A percentile compares a stretch with the other conserved stretches of the same genome.
phyloP scores from a whole-genome alignment of 139 green algal genomes.

The Closterium sp. region DNA sequence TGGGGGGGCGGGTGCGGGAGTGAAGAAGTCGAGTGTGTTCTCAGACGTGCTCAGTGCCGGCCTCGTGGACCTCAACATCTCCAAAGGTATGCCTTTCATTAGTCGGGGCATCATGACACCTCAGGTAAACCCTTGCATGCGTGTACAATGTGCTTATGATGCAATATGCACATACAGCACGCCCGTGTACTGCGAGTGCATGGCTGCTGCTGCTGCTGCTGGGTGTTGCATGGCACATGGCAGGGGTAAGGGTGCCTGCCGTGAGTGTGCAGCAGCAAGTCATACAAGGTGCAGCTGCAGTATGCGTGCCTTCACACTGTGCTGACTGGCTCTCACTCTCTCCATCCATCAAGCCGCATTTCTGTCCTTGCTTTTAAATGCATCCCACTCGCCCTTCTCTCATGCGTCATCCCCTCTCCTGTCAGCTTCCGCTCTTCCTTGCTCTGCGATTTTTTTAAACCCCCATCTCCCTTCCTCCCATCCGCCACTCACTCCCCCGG shows the following conservation, averaged over 20 bases:
- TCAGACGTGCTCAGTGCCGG: neutral
- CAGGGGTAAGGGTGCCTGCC: too few relatives aligned
- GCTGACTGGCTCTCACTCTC: too few relatives aligned
- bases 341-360: too few relatives aligned
- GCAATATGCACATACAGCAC: neutral
- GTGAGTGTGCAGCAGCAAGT: too few relatives aligned
- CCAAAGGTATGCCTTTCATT: neutral
- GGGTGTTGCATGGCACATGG: too few relatives aligned
- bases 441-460: neutral
- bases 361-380: too few relatives aligned
- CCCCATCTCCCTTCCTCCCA: neutral
- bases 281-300: too few relatives aligned
- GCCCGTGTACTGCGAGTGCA: neutral
- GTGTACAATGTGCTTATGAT: too few relatives aligned
- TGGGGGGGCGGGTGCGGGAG: neutral
- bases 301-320: too few relatives aligned
- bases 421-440: neutral
- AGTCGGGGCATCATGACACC: too few relatives aligned
- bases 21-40: neutral
- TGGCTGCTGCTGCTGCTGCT: neutral
- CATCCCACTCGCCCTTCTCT: too few relatives aligned
- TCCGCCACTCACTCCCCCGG: neutral
- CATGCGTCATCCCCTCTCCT: neutral
- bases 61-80: neutral
- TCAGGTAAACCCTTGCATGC: too few relatives aligned